Base-by-base conservation (phyloP, 1,139 yeast genomes). In the Yamadazyma dushanensis region DNA sequence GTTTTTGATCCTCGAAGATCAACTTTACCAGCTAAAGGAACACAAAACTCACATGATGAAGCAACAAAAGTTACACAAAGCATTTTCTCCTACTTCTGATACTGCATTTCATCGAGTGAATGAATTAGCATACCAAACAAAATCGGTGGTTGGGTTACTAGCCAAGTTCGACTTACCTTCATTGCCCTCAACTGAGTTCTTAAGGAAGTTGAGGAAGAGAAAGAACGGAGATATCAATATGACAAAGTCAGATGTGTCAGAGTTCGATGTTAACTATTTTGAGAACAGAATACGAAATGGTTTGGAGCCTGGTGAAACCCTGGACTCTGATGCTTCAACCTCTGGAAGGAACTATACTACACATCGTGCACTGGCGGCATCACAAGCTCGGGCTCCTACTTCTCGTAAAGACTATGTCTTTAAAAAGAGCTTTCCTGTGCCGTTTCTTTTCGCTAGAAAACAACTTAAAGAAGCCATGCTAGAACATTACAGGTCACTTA, bases 401-500 rank as follows among this genome's bases (percentile, higher is more conserved):
- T 23, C 26, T 30, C 32, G 14, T 17, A 11, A 34, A 16, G 34
- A 31, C 46, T 70, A 68, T 45, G 47, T 53, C 16, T 40, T 51
- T 8, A 61, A 57, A 34, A 58, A 58, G 32, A 47, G 47, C 15
- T 67, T 55, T 40, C 61, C 62, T n/a, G 77, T 83, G 1, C 83
- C 95, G 0, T 85, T 83, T 54, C 63, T 74, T 23, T 76, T 74
- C 36, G 97, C 97, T 1, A 72, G 83, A 46, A 73, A 81, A 41
- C 86, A 86, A 56, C 64, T 92, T 35, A 85, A 87, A 48, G 73
- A 74, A 24, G 97, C 97, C 0, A 60, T 87, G 10, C 66, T 82
- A 39, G 97, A 90, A 52, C 83, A 77, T 47, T 92, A 90, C 57
- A 71, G 95, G 37, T 79, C 86, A 8, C 64, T 92, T 41, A 89